These are phyloP conservation scores for Nannochloropsis salina DNA, from an alignment of 108 stramenopile species.

Conservation along the genomic window DNA sequence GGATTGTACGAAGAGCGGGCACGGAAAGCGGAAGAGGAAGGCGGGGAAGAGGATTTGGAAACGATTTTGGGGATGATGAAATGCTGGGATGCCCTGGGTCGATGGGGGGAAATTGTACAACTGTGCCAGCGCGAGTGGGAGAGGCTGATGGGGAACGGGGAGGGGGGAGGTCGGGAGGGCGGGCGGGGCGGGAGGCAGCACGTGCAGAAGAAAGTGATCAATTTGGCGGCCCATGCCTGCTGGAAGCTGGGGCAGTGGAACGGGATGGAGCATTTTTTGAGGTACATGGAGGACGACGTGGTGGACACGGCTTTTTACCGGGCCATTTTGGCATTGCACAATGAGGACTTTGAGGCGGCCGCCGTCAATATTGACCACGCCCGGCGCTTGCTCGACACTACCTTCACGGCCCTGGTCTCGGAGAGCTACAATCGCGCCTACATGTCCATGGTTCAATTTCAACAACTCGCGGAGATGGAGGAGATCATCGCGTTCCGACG, in stretches of 20 bases:
- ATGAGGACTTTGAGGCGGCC: slow-evolving; percentile 51
- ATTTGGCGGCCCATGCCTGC: slow-evolving; percentile 74
- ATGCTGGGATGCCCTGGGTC: slow-evolving; percentile 87
- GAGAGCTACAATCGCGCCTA: slow-evolving; percentile 84
- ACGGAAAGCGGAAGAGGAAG: slow-evolving; percentile 27
- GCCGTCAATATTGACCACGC: slow-evolving; percentile 50
- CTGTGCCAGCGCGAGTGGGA: slow-evolving; percentile 67
- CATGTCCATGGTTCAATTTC: slow-evolving; percentile 81
- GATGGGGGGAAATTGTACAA: slow-evolving; percentile 77
- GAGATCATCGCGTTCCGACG: slow-evolving; percentile 81
- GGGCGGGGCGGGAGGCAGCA: slow-evolving; percentile 27
- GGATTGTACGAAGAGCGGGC: slow-evolving; percentile 68
- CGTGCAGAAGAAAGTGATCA: slow-evolving; percentile 60
- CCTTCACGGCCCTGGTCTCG: slow-evolving; percentile 83
- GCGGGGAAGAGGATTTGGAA: slow-evolving; percentile 64
- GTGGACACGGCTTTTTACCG: slow-evolving; percentile 85
- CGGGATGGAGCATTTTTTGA: slow-evolving; percentile 58
- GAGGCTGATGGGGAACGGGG: slow-evolving; percentile 34
- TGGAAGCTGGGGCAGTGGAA: slow-evolving; percentile 89
- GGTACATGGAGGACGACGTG: slow-evolving; percentile 39
- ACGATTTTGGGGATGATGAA: slow-evolving; percentile 85
- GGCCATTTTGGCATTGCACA: slow-evolving; percentile 79
- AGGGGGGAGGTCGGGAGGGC: slow-evolving; percentile 18
- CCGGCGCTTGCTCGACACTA: slow-evolving; percentile 45
- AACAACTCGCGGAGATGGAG: slow-evolving; percentile 73